Evolutionary conservation across 1,284 basidiomycete species (phyloP).

Genomic region (Heliocybe sulcata): DNA sequence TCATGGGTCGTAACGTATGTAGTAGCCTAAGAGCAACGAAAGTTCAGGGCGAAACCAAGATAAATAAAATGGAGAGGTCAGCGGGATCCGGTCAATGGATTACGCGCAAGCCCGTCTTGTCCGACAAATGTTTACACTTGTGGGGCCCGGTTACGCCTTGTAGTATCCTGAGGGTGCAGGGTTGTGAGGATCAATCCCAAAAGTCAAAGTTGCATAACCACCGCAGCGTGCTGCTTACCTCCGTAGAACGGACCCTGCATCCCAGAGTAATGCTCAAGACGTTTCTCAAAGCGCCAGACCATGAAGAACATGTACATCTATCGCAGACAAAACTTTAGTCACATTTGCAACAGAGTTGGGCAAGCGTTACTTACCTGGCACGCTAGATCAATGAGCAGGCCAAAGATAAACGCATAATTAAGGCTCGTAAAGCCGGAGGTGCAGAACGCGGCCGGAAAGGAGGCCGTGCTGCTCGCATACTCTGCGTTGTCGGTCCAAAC

Average conservation of each 20-base stretch:
- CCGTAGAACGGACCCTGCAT: slow-evolving; percentile 59
- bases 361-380: slow-evolving; percentile 50
- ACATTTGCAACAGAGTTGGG: not conserved
- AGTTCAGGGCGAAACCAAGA: slow-evolving; percentile 1
- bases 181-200: not conserved
- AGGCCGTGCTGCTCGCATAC: slow-evolving; percentile 30
- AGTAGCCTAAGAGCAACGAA: not conserved
- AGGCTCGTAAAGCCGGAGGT: slow-evolving; percentile 55
- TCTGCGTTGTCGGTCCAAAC: slow-evolving; percentile 49
- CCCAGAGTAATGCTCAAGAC: slow-evolving; percentile 55
- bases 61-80: not conserved
- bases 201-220: not conserved
- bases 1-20: slow-evolving; percentile 6
- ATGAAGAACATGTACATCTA: slow-evolving; percentile 71
- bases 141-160: slow-evolving; percentile 10
- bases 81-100: not conserved
- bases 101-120: not conserved
- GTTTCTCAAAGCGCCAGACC: slow-evolving; percentile 64
- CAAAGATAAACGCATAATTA: slow-evolving; percentile 62
- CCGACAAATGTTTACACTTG: not conserved
- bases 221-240: slow-evolving; percentile 32
- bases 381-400: slow-evolving; percentile 56
- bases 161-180: slow-evolving; percentile 18
- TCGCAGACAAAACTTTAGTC: slow-evolving; percentile 8
- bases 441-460: slow-evolving; percentile 59